These are phyloP conservation scores for Malus hybrid DNA, from an alignment of 331 rosid species.

Conservation along the genomic window DNA sequence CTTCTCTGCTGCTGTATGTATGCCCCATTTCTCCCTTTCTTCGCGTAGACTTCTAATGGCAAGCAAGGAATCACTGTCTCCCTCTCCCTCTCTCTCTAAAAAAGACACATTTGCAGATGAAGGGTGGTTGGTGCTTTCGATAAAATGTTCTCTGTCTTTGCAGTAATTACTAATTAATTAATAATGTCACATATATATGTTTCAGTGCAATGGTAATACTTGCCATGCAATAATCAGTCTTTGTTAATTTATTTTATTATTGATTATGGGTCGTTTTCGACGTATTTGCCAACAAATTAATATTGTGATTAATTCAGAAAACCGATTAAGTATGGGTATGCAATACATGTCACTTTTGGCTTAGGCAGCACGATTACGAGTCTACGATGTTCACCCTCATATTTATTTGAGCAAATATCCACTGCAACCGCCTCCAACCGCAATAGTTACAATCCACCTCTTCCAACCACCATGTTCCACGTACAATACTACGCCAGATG, in stretches of 20 bases:
- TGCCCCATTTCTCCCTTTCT: constrained; percentile 28
- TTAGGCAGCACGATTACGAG: constrained; percentile 6
- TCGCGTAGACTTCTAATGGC: constrained; percentile 26
- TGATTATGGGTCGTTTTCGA: not conserved
- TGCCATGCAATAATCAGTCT: not conserved
- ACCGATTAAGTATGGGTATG: not conserved
- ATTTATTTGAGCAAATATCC: not conserved
- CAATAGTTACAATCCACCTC: not conserved
- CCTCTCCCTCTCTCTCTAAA: not conserved
- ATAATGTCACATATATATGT: not conserved
- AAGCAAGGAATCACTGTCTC: constrained; percentile 31
- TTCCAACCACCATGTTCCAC: not conserved
- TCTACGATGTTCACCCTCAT: not conserved
- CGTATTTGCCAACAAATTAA: not conserved
- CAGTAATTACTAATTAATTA: not conserved
- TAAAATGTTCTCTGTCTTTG: not conserved
- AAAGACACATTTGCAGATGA: not conserved
- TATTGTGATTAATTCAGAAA: not conserved
- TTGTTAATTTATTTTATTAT: not conserved
- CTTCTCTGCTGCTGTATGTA: constrained; percentile 5
- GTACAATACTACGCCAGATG: not conserved
- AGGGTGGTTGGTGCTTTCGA: constrained; percentile 3
- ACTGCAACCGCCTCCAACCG: not conserved
- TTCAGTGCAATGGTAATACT: not conserved
- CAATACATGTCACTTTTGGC: not conserved